phyloP scores from a whole-genome alignment of 768 basidiomycete genomes.

The Suillus alpinus region DNA sequence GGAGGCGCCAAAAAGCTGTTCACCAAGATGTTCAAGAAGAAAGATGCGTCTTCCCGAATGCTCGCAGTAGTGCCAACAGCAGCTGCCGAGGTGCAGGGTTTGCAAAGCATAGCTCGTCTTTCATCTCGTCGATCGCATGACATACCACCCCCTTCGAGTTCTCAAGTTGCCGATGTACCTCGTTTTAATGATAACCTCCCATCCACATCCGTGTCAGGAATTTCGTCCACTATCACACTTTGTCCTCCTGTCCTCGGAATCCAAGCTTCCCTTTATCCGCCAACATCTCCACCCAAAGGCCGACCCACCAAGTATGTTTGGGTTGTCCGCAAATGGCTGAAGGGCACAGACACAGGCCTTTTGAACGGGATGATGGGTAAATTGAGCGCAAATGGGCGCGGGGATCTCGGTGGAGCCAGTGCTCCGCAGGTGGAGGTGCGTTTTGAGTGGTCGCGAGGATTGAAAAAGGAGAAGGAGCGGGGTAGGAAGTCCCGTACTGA shows the following conservation, averaged over 20 bases:
- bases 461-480: conserved; percentile 20
- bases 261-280: conserved; percentile 60
- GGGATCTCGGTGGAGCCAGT: conserved; percentile 17
- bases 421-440: conserved; percentile 56
- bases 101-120: background rate
- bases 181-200: conserved; percentile 13
- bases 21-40: conserved; percentile 69
- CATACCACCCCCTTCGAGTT: conserved; percentile 6
- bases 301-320: conserved; percentile 62
- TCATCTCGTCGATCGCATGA: conserved; percentile 17
- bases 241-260: conserved; percentile 62
- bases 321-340: conserved; percentile 75
- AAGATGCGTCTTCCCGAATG: conserved; percentile 23
- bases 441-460: conserved; percentile 71
- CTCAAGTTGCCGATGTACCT: conserved; percentile 8
- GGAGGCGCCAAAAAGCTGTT: conserved; percentile 59
- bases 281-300: conserved; percentile 34
- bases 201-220: conserved; percentile 11
- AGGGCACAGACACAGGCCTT: conserved; percentile 47
- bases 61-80: conserved; percentile 23
- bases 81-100: conserved; percentile 18
- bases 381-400: conserved; percentile 28
- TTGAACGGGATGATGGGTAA: conserved; percentile 44
- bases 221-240: conserved; percentile 17
- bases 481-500: conserved; percentile 19